Conservation (phyloP, 1,284 basidiomycete species). For the Phylloporus sp. region DNA sequence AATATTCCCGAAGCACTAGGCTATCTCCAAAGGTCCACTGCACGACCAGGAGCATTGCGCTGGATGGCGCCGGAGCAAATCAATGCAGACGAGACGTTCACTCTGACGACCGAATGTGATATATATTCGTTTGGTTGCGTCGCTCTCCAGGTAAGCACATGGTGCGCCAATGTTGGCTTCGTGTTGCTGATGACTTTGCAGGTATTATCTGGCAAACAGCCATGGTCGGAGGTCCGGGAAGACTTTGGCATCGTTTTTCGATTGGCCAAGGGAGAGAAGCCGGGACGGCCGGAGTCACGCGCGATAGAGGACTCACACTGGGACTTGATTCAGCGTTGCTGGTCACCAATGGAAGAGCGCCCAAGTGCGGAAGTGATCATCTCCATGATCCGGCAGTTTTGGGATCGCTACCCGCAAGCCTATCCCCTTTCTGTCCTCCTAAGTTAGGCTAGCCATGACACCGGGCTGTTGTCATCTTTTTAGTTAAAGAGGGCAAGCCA, state of each 20-base stretch:
- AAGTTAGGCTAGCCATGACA: too few relatives aligned
- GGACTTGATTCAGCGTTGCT: not conserved
- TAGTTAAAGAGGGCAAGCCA: too few relatives aligned
- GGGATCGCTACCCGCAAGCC: not conserved
- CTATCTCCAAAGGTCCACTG: constrained; percentile 16
- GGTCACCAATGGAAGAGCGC: not conserved
- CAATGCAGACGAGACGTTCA: not conserved
- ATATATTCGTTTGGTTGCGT: constrained; percentile 22
- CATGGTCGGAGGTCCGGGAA: not conserved
- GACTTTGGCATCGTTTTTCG: not conserved
- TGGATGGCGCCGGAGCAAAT: constrained; percentile 15
- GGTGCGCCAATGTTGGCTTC: accelerated
- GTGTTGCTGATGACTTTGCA: not conserved
- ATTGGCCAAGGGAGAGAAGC: constrained; percentile 2
- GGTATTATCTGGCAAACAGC: constrained; percentile 15
- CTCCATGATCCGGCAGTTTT: not conserved
- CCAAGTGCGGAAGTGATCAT: not conserved
- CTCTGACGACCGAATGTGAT: constrained; percentile 6
- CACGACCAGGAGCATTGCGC: constrained; percentile 13
- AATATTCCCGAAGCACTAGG: not conserved
- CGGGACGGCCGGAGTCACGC: constrained; percentile 8
- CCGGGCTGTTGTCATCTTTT: too few relatives aligned
- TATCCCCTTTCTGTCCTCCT: too few relatives aligned
- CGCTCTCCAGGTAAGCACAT: constrained; percentile 1
- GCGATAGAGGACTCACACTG: constrained; percentile 2